These are phyloP conservation scores for Yamadazyma ubonensis DNA, from an alignment of 805 yeast species.

Conservation along the genomic window DNA sequence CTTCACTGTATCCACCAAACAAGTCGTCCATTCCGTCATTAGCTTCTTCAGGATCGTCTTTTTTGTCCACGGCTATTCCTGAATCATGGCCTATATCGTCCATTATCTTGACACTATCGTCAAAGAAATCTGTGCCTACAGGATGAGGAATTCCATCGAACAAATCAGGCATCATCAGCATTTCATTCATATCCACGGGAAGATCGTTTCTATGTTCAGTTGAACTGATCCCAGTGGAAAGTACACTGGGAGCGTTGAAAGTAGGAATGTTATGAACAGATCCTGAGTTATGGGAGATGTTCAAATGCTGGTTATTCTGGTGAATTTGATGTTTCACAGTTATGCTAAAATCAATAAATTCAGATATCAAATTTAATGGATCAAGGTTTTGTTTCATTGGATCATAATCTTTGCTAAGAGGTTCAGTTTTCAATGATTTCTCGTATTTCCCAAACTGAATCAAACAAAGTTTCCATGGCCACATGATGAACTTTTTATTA, in stretches of 20 bases:
- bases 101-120: conserved; percentile 14
- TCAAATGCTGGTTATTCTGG: conserved; percentile 9
- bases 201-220: conserved; percentile 14
- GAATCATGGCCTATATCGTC: conserved; percentile 10
- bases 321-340: conserved; percentile 19
- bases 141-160: conserved; percentile 17
- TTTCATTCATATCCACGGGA: conserved; percentile 13
- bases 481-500: conserved; percentile 56
- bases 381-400: conserved; percentile 17
- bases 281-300: conserved; percentile 7
- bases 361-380: conserved; percentile 35
- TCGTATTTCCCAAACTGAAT: conserved; percentile 48
- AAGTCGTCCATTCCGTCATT: conserved; percentile 25
- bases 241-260: conserved; percentile 20
- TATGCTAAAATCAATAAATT: conserved; percentile 35
- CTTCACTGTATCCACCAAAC: conserved; percentile 21
- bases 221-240: conserved; percentile 22
- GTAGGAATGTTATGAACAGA: conserved; percentile 9
- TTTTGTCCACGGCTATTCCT: not conserved
- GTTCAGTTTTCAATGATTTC: conserved; percentile 3
- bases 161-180: conserved; percentile 15
- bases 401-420: conserved; percentile 14
- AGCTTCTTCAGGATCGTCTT: conserved; percentile 4
- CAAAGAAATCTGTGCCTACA: conserved; percentile 12
- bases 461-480: conserved; percentile 72